Base-by-base conservation (phyloP, 108 stramenopile species). In the Hondaea fermentalgiana region DNA sequence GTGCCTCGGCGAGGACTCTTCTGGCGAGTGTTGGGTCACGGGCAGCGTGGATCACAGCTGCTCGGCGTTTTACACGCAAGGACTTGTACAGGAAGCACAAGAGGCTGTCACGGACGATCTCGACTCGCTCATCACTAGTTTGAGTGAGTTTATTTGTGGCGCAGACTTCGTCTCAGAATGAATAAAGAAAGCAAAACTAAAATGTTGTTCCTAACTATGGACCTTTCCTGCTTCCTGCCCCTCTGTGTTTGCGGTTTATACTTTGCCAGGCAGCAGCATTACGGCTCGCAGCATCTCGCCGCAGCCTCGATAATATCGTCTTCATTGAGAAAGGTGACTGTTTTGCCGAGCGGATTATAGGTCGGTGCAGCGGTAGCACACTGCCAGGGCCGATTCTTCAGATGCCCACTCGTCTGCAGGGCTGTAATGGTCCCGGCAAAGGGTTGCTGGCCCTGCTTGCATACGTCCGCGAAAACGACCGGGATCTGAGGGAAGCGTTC, bases 391-490 rank as follows among this genome's bases (percentile, higher is more conserved):
- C 87, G 91, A 0, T 43, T 12, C 6, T 92, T 92, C 10, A 96
- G 90, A 12, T 87, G 57, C 44, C 87, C 90, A 6, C 90, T 60
- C 44, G 91, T 87, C 10, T 96, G 92, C 59, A 96, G 91, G 12
- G 72, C 55, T 57, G 91, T 90, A 35, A 94, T 89, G 88, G 94
- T 95, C 42, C 88, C 91, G 45, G 94, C 91, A 87, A 96, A 90
- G 12, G 94, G 90, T 88, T 94, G 94, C 17, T 95, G 95, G 17
- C 95, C 95, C 90, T 95, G 93, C 90, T 97, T 97, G 91, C 96
- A 96, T 43, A 96, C 91, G 90, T 97, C 96, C 57, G 96, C 95
- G 91, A 97, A 97, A 51, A 97, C 88, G 51, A 96, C 93, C 35
- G 72, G 29, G 4, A 92, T 87, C 76, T 96, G 8, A 6, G 76